phyloP scores from a whole-genome alignment of 2,329 filamentous ascomycete genomes.

The Aspergillaceae sp. region DNA sequence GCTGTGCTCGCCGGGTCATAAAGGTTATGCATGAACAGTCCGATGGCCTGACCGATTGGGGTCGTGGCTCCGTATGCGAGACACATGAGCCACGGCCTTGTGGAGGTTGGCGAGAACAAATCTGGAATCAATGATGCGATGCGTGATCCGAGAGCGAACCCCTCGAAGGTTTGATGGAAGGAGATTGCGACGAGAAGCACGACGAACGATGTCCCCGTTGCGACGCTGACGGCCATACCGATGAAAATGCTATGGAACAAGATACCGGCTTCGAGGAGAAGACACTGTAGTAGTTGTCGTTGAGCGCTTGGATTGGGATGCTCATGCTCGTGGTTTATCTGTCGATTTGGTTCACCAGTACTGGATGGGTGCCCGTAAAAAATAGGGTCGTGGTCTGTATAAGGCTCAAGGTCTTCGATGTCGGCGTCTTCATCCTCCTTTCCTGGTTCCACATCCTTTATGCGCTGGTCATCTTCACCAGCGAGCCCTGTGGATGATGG shows the following conservation, averaged over 20 bases:
- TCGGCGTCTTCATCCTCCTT: conserved; percentile 50
- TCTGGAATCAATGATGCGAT: conserved; percentile 65
- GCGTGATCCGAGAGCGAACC: conserved; percentile 72
- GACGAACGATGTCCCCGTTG: conserved; percentile 68
- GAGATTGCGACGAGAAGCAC: conserved; percentile 72
- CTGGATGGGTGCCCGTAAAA: conserved; percentile 4
- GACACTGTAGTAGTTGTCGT: conserved; percentile 64
- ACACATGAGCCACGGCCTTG: conserved; percentile 65
- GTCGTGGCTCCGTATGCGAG: conserved; percentile 62
- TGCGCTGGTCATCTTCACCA: conserved; percentile 10
- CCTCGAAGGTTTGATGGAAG: conserved; percentile 85
- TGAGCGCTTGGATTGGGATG: conserved; percentile 48
- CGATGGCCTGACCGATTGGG: conserved; percentile 75
- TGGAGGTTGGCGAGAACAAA: conserved; percentile 59
- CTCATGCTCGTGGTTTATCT: conserved; percentile 21
- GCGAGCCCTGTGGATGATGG: conserved; percentile 9
- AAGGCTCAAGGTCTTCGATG: conserved; percentile 45
- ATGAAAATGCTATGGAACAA: conserved; percentile 81
- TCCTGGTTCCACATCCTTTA: conserved; percentile 24
- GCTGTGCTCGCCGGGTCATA: conserved; percentile 71
- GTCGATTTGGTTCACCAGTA: conserved; percentile 10
- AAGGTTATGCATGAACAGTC: conserved; percentile 64
- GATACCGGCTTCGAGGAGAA: conserved; percentile 74
- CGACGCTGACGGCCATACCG: conserved; percentile 75
- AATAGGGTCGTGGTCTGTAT: conserved; percentile 15